Evolutionary conservation across 2,329 filamentous ascomycete genomes (phyloP), one percentile per base, ranked within the genome.

Genomic region (Penicillium sp.): DNA sequence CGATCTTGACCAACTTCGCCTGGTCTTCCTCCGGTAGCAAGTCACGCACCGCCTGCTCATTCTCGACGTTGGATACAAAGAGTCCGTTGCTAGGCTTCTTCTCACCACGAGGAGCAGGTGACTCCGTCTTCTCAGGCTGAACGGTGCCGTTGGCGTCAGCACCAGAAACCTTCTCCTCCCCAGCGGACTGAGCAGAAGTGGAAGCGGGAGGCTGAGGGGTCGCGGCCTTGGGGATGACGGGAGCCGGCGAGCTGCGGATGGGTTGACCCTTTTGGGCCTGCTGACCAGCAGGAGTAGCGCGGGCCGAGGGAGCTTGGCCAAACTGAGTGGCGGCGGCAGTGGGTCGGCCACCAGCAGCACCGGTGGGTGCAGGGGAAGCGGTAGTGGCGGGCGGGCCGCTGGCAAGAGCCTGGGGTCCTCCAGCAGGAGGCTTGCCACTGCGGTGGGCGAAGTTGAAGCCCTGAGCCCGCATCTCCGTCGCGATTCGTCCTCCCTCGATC

Each of bases 371-470:
- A 4, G 72, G 68, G 13, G 67, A 64, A 24, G 64, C 56, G 37
- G 69, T 66, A 35, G 66, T 60, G 25, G 62, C 59, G 33, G 66
- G 64, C 31, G 66, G 52, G 13, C 56, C 61, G 42, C 56, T 57
- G 15, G 63, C 55, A 35, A 62, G 55, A 31, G 64, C 38, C 43
- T 63, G 63, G 44, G 58, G 55, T 35, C 54, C 61, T 68, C 72
- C 58, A 43, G 62, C 60, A 46, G 72, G 70, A 78, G 87, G 84
- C 77, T 97, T 97, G 49, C 88, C 85, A 56, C 88, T 89, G 62
- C 93, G 87, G 71, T 98, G 93, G 23, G 93, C 90, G 71, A 98
- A 98, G 79, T 98, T 98, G 81, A 98, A 98, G 37, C 93, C 93
- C 67, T 98, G 93, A 20, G 93, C 93, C 56, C 90, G 85, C 93